Percentiles rank a stretch among this genome's conserved stretches.
Conservation (phyloP, 768 basidiomycete species). For the Sistotremastrum suecicum region DNA sequence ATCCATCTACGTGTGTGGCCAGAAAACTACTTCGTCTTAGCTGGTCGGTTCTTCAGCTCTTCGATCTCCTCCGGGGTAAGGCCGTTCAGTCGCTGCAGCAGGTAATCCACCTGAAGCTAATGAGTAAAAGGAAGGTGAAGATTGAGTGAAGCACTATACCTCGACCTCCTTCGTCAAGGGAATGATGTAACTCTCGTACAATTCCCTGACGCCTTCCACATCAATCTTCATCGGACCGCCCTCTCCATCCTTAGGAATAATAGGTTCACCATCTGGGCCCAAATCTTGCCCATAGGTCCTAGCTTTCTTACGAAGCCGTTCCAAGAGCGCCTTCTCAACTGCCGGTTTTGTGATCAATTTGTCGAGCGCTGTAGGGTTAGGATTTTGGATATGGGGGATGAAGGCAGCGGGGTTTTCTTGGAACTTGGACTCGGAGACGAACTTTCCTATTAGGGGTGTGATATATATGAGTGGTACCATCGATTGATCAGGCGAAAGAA, state of each 20-base stretch:
- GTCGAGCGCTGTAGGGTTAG: constrained; percentile 66
- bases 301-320: constrained; percentile 76
- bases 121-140: constrained; percentile 1
- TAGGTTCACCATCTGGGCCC: constrained; percentile 47
- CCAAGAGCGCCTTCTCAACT: constrained; percentile 76
- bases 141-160: constrained; percentile 29
- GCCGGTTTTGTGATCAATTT: constrained; percentile 94
- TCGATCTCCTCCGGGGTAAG: constrained; percentile 72
- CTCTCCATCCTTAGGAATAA: constrained; percentile 13
- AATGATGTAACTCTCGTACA: constrained; percentile 94
- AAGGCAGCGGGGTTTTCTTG: constrained; percentile 71
- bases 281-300: constrained; percentile 72
- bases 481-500: background rate
- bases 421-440: constrained; percentile 98
- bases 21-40: constrained; percentile 8
- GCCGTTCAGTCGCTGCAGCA: constrained; percentile 81
- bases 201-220: constrained; percentile 79
- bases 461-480: background rate
- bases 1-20: background rate
- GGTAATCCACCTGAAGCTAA: constrained; percentile 71
- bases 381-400: constrained; percentile 78
- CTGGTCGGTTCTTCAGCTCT: constrained; percentile 21
- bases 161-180: constrained; percentile 97
- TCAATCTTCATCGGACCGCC: constrained; percentile 59
- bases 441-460: constrained; percentile 56